Conservation (phyloP, 2,329 filamentous ascomycete species). For the Ceratocystiopsis minuta region DNA sequence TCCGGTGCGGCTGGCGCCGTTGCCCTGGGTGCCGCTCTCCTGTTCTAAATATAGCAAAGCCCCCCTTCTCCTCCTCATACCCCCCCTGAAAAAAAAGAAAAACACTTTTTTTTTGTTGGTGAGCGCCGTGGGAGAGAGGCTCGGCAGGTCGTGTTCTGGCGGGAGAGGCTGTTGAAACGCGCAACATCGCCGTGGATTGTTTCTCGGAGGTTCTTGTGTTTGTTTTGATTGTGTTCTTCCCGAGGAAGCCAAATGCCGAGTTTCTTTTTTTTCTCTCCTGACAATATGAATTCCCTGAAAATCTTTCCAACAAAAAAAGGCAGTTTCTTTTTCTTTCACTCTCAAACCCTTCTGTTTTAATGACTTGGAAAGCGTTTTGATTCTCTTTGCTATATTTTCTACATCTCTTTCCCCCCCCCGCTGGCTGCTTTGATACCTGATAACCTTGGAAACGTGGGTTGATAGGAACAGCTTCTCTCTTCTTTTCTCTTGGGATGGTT, state of each 20-base stretch:
- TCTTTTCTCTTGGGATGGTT: too few relatives aligned
- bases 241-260: too few relatives aligned
- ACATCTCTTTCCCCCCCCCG: not conserved
- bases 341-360: not conserved
- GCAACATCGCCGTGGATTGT: not conserved
- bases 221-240: too few relatives aligned
- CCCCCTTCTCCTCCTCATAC: not conserved
- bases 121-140: slow-evolving; percentile 2
- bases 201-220: too few relatives aligned
- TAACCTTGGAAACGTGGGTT: not conserved
- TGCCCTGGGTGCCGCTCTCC: slow-evolving; percentile 39
- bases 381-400: not conserved
- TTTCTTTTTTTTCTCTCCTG: not conserved
- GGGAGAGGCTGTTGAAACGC: not conserved
- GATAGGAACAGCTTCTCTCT: too few relatives aligned
- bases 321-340: not conserved
- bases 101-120: slow-evolving; percentile 1
- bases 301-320: not conserved
- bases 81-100: not conserved
- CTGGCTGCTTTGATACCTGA: not conserved
- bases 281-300: not conserved
- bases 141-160: not conserved
- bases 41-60: slow-evolving; percentile 33
- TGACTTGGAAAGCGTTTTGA: not conserved
- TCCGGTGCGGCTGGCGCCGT: slow-evolving; percentile 42